Evolutionary conservation across 345 rosid species (phyloP), one percentile per base, ranked within the genome.

Genomic region (Noccaea caerulescens): DNA sequence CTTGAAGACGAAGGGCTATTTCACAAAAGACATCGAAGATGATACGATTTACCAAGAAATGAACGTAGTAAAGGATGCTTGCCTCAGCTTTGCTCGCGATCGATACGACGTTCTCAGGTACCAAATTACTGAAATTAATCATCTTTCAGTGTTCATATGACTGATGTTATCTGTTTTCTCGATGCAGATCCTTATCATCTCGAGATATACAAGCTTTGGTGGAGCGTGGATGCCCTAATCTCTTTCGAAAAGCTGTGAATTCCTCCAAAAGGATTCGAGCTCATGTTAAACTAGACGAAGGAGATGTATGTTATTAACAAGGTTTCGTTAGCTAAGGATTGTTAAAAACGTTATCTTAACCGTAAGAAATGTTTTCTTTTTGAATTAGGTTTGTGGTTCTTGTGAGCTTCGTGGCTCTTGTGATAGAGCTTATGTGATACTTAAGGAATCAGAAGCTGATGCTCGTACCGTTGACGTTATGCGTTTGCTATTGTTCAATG

Each of bases 181-280:
- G 47, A 53, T 80, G 78, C 80, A 94, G 99, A 66, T 87, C 79
- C 7, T 82, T 94, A 80, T 79, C 96, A 20, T 46, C 64, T 4
- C 43, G 76, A 9, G 88, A 89, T 78, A 72, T 94, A 73, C 80
- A 83, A 74, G 78, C 84, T 5, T 80, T 91, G 16, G 93, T 89
- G 74, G 88, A 84, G 63, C 68, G 73, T 69, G 99, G 99, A 36
- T 94, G 99, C 43, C 97, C 97, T 57, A 89, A 84, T 82, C 86
- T 88, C 75, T 67, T 85, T 7, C 82, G 96, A 10, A 91, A 91
- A 76, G 73, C 80, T 50, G 97, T 89, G 1, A 91, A 91, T 69
- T 94, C 99, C 0, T 80, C 91, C 0, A 94, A 94, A 78, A 88
- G 99, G 84, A 79, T 94, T 81, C 86, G 99, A 80, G 87, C 84